These are phyloP conservation scores for Hippophae gyantsensis DNA, from an alignment of 306 rosid genomes.

Conservation along the genomic window DNA sequence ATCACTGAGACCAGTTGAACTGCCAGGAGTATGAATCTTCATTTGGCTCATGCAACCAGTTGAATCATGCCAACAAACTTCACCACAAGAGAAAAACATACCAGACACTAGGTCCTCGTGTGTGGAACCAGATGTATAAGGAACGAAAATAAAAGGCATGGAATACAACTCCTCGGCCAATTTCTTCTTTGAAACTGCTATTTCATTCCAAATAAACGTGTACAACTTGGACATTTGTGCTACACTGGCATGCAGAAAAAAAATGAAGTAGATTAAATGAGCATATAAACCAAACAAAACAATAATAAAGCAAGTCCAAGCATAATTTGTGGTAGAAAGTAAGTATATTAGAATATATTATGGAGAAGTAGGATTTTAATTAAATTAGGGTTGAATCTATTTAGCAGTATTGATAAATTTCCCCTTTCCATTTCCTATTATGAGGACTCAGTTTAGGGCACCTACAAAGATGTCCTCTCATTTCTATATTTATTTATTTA, in stretches of 20 bases:
- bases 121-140: constrained; percentile 37
- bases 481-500: too few relatives aligned
- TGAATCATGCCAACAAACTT: constrained; percentile 75
- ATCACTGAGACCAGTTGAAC: constrained; percentile 20
- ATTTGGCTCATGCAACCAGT: constrained; percentile 49
- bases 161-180: constrained; percentile 46
- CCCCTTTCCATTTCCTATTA: too few relatives aligned
- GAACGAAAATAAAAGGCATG: constrained; percentile 70
- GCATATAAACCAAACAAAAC: constrained; percentile 3
- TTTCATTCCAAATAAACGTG: constrained; percentile 69
- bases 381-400: too few relatives aligned
- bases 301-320: neutral
- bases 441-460: too few relatives aligned
- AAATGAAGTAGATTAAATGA: constrained; percentile 5
- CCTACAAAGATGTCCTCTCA: too few relatives aligned
- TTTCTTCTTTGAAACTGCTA: constrained; percentile 50
- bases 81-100: constrained; percentile 43
- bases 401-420: too few relatives aligned
- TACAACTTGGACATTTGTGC: constrained; percentile 74
- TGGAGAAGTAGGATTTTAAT: too few relatives aligned
- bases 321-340: too few relatives aligned
- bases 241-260: constrained; percentile 36
- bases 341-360: too few relatives aligned
- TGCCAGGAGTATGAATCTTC: constrained; percentile 26
- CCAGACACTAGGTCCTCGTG: constrained; percentile 57